Conservation (phyloP, 164 flowering plant genomes). For the Saururus chinensis region DNA sequence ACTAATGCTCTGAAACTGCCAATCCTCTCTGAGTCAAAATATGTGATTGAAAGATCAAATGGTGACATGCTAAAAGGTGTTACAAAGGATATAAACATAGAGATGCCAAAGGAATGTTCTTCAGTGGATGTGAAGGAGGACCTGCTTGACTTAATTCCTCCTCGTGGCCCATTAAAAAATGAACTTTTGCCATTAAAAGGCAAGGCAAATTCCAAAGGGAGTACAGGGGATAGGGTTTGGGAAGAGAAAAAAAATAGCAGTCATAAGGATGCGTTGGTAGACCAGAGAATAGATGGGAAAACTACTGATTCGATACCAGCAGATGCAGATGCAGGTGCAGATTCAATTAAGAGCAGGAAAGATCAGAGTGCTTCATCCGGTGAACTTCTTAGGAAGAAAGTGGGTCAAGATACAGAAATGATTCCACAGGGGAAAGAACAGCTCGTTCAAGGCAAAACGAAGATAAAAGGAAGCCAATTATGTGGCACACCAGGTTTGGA, state of each 20-base stretch:
- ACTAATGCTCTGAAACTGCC: slow-evolving; percentile 12
- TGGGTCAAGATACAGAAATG: slow-evolving; percentile 9
- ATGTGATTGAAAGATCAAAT: slow-evolving; percentile 1
- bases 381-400: slow-evolving; percentile 13
- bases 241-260: slow-evolving; percentile 9
- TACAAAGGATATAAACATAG: slow-evolving; percentile 12
- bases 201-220: slow-evolving; percentile 16
- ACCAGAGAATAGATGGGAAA: slow-evolving; percentile 14
- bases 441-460: slow-evolving; percentile 24
- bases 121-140: slow-evolving; percentile 16
- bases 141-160: slow-evolving; percentile 10
- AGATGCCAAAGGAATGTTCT: slow-evolving; percentile 9
- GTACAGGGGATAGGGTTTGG: slow-evolving; percentile 12
- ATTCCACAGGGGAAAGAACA: slow-evolving; percentile 11
- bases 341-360: slow-evolving; percentile 17
- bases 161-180: neutral
- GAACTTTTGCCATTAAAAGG: slow-evolving; percentile 7
- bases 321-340: slow-evolving; percentile 13
- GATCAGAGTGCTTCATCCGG: slow-evolving; percentile 10
- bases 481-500: slow-evolving; percentile 11
- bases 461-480: slow-evolving; percentile 22
- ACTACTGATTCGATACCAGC: slow-evolving; percentile 6
- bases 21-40: slow-evolving; percentile 4
- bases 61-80: slow-evolving; percentile 14
- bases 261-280: slow-evolving; percentile 10